Base-by-base conservation (phyloP, 2,329 filamentous ascomycete species). In the Atkinsonella hypoxylon region DNA sequence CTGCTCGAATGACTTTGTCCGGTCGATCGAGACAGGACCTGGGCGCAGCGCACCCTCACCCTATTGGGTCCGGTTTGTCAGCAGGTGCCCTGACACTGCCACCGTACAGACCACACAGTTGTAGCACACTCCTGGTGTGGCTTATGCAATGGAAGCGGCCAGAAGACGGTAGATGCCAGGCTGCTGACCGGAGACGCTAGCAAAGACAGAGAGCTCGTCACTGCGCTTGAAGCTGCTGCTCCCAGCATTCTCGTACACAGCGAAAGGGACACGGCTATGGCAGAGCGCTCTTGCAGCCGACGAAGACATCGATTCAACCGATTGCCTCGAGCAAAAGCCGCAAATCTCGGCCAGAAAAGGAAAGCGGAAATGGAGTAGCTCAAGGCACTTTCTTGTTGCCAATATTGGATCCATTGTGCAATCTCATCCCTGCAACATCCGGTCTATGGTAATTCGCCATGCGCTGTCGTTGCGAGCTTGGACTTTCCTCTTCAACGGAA, bases 111-210 rank as follows among this genome's bases (percentile, higher is more conserved):
- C 20, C 22, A 26, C 11, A 17, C n/a, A n/a, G n/a, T n/a, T n/a
- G n/a, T n/a, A 20, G n/a, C 22, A 15, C 30, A 12, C 20, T 31
- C 17, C 22, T 12, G 15, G n/a, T 20, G 22, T 13, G 17, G 18
- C 30, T 32, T 17, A 30, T 36, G 38, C 10, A 40, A 49, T 31
- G 47, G 30, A 49, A 49, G 39, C 47, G 41, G 47, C 40, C 47
- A 44, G 17, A 49, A 17, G 26, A 30, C 47, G 31, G 11, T 40
- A 26, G 46, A 40, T 45, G 22, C 42, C 13, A n/a, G 12, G 12
- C 13, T 18, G 34, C 34, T 15, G 34, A 10, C 34, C 34, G 40
- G 46, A 43, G 39, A 48, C 47, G 26, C 26, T 26, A 26, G 26
- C 4, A 1, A 31, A 31, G 42, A 44, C 22, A 44, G 15, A 31